These are phyloP conservation scores for Apophysomyces elegans DNA, from an alignment of 371 early-diverging fungal species.

Conservation along the genomic window DNA sequence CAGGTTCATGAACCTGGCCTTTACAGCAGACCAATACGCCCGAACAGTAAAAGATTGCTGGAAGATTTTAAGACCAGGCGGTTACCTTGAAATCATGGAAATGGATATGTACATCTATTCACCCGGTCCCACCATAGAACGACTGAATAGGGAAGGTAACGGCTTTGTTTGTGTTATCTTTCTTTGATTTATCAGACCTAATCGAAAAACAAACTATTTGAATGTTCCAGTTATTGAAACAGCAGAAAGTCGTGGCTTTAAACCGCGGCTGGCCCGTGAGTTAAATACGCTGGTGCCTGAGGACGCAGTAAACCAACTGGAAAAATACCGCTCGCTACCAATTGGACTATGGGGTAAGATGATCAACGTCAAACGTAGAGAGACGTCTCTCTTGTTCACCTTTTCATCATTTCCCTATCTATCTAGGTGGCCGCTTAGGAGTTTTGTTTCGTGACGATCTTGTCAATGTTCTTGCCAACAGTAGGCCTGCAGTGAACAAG, in stretches of 20 bases:
- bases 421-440: slow-evolving; percentile 12
- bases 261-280: slow-evolving; percentile 19
- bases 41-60: slow-evolving; percentile 36
- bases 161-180: neutral
- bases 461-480: slow-evolving; percentile 6
- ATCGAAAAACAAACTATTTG: neutral
- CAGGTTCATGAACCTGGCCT: slow-evolving; percentile 12
- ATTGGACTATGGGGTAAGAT: slow-evolving; percentile 17
- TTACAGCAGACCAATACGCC: slow-evolving; percentile 28
- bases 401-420: neutral
- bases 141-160: slow-evolving; percentile 34
- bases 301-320: slow-evolving; percentile 23
- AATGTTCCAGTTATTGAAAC: slow-evolving; percentile 15
- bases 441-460: slow-evolving; percentile 20
- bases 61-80: slow-evolving; percentile 33
- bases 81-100: slow-evolving; percentile 38
- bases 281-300: slow-evolving; percentile 22
- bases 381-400: neutral
- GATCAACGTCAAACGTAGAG: neutral
- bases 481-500: neutral
- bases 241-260: slow-evolving; percentile 23
- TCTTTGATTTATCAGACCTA: neutral
- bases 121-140: slow-evolving; percentile 32
- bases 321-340: slow-evolving; percentile 21
- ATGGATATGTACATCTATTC: slow-evolving; percentile 34